These are phyloP conservation scores for Primulina tabacum DNA, from an alignment of 257 asterid genomes.

Conservation along the genomic window DNA sequence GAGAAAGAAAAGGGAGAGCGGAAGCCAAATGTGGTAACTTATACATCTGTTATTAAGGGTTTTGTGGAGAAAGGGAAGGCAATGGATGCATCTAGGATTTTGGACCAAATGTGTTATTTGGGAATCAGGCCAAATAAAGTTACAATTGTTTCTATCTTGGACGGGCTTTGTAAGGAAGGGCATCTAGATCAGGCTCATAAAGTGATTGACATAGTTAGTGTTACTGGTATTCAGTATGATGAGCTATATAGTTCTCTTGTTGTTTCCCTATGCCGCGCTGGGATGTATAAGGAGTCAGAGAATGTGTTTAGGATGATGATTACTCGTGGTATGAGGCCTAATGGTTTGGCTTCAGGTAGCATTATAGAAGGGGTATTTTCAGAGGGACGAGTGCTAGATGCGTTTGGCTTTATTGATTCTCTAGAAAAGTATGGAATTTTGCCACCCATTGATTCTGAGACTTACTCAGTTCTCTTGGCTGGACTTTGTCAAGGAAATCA, in stretches of 20 bases:
- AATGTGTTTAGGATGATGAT: conserved; percentile 54
- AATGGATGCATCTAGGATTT: conserved; percentile 46
- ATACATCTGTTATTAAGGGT: conserved; percentile 60
- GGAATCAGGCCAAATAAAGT: conserved; percentile 59
- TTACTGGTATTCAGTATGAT: conserved; percentile 31
- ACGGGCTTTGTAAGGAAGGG: conserved; percentile 71
- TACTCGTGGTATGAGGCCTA: conserved; percentile 58
- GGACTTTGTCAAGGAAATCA: conserved; percentile 51
- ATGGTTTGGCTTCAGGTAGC: conserved; percentile 51
- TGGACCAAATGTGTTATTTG: conserved; percentile 51
- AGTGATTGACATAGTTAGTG: conserved; percentile 44
- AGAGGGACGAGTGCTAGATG: conserved; percentile 57
- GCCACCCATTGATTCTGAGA: conserved; percentile 44
- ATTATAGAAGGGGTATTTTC: conserved; percentile 42
- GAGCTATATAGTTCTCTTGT: conserved; percentile 60
- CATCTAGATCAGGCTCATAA: conserved; percentile 51
- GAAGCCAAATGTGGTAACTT: conserved; percentile 67
- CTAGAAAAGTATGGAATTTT: conserved; percentile 47
- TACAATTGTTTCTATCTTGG: conserved; percentile 45
- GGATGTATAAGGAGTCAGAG: conserved; percentile 55
- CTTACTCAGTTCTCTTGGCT: conserved; percentile 47
- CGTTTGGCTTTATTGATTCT: conserved; percentile 44
- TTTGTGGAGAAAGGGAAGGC: conserved; percentile 57
- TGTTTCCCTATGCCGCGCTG: conserved; percentile 49
- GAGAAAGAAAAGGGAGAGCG: conserved; percentile 51